Evolutionary conservation across 306 rosid genomes (phyloP), one percentile per base, ranked within the genome.

Genomic region (Cucurbita pepo): DNA sequence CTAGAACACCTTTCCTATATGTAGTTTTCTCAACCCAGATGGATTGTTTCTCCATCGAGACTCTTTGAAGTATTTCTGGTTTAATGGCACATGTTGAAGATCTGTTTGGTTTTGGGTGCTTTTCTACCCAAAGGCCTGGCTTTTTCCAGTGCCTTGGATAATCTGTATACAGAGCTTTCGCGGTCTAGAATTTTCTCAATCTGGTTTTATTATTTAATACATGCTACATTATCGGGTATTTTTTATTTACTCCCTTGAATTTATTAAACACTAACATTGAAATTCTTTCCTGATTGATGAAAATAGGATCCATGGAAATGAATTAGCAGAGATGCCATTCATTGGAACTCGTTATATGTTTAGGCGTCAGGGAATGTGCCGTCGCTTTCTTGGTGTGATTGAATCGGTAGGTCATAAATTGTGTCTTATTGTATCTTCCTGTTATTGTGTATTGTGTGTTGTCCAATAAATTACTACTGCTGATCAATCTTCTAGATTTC

Each of bases 311-410:
- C 98, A 83, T 71, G 98, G 98, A 69, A 82, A 82, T 79, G 80
- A 80, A 73, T 80, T 93, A 69, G 98, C 97, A 55, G 98, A 93
- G 91, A 93, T 93, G 97, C 98, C 98, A 69, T 93, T 90, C 77
- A 81, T 93, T 77, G 98, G 98, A 74, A 93, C 98, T 78, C 97
- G 98, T 75, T 76, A 84, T 76, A 80, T 87, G 89, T 87, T 87
- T 70, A 88, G 98, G 83, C 91, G 98, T 41, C 96, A 90, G 78
- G 98, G 98, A 76, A 90, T 93, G 98, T 87, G 90, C 83, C 91
- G 97, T 54, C 87, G 98, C 81, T 96, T 93, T 81, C 88, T 93
- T 16, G 56, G 72, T 77, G 96, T 79, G 47, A 81, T 93, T 75
- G 98, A 93, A 86, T 77, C 74, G 55, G 99, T 91, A 84, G 79